phyloP scores from a whole-genome alignment of 345 rosid species.

The Sapria himalayana region DNA sequence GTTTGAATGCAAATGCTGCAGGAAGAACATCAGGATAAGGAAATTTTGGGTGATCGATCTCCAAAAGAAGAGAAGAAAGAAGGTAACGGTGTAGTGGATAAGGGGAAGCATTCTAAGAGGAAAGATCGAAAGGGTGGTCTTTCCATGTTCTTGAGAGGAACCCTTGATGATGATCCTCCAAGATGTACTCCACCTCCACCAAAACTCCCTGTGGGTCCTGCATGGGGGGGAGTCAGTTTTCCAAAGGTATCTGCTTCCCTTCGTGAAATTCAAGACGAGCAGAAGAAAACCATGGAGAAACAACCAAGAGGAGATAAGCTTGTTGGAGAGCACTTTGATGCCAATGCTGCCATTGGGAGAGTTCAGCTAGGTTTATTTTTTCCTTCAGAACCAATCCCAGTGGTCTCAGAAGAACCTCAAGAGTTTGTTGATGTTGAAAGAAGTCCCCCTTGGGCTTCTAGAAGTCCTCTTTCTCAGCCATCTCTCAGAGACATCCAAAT shows the following conservation, averaged over 20 bases:
- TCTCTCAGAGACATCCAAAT: constrained; percentile 87
- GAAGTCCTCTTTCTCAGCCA: constrained; percentile 54
- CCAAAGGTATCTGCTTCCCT: constrained; percentile 59
- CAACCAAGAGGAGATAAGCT: constrained; percentile 18
- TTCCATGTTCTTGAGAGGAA: constrained; percentile 90
- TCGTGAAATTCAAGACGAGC: constrained; percentile 76
- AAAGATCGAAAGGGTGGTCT: constrained; percentile 89
- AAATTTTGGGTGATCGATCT: too few species aligned
- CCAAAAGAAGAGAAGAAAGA: too few species aligned
- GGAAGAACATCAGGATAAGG: too few species aligned
- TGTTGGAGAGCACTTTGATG: constrained; percentile 19
- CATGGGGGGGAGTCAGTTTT: constrained; percentile 85
- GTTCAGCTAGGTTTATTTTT: constrained; percentile 44
- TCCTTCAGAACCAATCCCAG: constrained; percentile 58
- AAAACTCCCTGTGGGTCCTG: constrained; percentile 72
- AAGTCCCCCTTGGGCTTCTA: constrained; percentile 81
- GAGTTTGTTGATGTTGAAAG: constrained; percentile 39
- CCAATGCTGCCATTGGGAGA: constrained; percentile 30
- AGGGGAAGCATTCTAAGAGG: too few species aligned
- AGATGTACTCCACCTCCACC: constrained; percentile 22
- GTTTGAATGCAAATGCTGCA: too few species aligned
- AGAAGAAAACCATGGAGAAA: constrained; percentile 32
- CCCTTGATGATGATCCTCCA: constrained; percentile 62
- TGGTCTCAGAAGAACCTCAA: constrained; percentile 19
- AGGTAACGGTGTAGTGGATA: too few species aligned